A percentile compares a stretch with the other conserved stretches of the same genome.
phyloP scores from a whole-genome alignment of 1,284 basidiomycete species.

The Ceratobasidium sp. region DNA sequence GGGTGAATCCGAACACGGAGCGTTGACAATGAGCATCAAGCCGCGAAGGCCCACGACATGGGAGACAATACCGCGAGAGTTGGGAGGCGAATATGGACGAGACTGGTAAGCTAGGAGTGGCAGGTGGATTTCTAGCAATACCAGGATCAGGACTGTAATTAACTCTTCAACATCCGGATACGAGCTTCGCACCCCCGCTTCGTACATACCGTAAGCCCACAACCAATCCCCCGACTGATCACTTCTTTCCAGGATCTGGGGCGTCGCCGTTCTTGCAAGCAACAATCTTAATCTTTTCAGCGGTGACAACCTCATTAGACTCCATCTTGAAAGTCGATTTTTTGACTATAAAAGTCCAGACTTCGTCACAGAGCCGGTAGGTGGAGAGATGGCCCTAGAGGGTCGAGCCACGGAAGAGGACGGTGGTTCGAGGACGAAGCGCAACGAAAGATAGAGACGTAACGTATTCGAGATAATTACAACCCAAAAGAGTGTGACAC shows the following conservation, averaged over 20 bases:
- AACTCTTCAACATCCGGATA: neutral
- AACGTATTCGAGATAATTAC: neutral
- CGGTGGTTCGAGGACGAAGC: neutral
- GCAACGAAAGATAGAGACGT: neutral
- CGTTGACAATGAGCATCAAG: neutral
- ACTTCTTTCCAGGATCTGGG: slow-evolving; percentile 81
- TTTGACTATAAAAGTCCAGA: slow-evolving; percentile 97
- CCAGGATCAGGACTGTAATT: neutral
- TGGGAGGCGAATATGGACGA: neutral
- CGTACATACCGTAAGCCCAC: slow-evolving; percentile 4
- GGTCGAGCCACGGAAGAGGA: neutral
- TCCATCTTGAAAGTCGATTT: slow-evolving; percentile 96
- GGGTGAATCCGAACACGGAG: neutral
- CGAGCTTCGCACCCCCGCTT: neutral
- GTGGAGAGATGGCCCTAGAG: slow-evolving; percentile 89
- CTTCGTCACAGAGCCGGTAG: slow-evolving; percentile 95
- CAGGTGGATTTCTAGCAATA: neutral
- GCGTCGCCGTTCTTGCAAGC: slow-evolving; percentile 94
- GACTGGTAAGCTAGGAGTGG: too few relatives aligned
- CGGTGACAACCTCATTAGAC: slow-evolving; percentile 82
- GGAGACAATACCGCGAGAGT: neutral
- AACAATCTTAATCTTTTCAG: slow-evolving; percentile 92
- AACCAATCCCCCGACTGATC: neutral
- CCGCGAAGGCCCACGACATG: neutral
- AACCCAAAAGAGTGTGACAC: neutral